A percentile compares a stretch with the other conserved stretches of the same genome.
Evolutionary conservation across 2,329 filamentous ascomycete genomes (phyloP).

Genomic region (Xylaria sp.): DNA sequence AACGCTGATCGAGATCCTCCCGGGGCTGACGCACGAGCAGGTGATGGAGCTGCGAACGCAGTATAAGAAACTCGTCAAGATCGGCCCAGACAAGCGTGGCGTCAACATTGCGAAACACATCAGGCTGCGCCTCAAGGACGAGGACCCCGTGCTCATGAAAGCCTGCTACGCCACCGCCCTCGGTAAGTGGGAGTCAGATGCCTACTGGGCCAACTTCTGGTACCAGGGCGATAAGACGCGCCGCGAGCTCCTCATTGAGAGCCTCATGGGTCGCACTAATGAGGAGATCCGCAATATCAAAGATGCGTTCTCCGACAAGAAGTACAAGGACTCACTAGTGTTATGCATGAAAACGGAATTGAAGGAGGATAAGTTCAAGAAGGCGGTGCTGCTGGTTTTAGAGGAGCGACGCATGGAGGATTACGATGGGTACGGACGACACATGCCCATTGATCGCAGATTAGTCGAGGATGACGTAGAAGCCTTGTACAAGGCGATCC

Average conservation of each 20-base stretch:
- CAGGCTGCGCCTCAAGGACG: conserved; percentile 74
- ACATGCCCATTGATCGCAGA: conserved; percentile 60
- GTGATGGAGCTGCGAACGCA: conserved; percentile 83
- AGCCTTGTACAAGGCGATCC: conserved; percentile 69
- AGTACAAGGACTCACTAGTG: conserved; percentile 80
- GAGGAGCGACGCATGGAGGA: conserved; percentile 88
- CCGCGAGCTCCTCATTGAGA: conserved; percentile 89
- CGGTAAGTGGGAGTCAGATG: conserved; percentile 89
- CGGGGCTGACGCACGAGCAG: conserved; percentile 83
- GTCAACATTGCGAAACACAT: conserved; percentile 89
- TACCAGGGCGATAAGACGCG: conserved; percentile 87
- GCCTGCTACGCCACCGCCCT: conserved; percentile 88
- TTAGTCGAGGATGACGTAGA: conserved; percentile 74
- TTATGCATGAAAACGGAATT: conserved; percentile 92
- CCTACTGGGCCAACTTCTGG: conserved; percentile 98
- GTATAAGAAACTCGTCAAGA: conserved; percentile 90
- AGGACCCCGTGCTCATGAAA: conserved; percentile 81
- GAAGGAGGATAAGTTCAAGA: conserved; percentile 95
- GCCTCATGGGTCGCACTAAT: conserved; percentile 87
- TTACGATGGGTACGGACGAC: conserved; percentile 66
- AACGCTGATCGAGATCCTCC: conserved; percentile 81
- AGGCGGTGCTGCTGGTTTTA: conserved; percentile 80
- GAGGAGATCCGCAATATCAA: conserved; percentile 88
- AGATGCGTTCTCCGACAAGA: conserved; percentile 86
- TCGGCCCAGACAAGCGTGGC: conserved; percentile 72